Conservation (phyloP, 2,329 filamentous ascomycete genomes). For the Cladophialophora psammophila region DNA sequence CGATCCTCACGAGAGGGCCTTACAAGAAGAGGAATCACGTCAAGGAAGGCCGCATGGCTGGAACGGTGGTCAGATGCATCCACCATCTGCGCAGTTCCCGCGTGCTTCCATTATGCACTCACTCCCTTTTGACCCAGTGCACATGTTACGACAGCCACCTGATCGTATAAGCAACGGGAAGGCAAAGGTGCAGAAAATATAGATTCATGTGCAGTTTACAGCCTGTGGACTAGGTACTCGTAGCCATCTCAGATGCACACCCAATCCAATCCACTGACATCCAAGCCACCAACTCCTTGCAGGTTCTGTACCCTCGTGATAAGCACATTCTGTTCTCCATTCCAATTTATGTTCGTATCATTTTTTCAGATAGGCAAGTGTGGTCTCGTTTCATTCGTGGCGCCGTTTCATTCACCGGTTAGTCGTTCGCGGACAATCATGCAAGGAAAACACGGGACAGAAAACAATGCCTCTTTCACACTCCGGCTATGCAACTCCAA, state of each 20-base stretch:
- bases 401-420: slow-evolving; percentile 9
- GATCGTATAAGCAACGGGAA: too few species aligned
- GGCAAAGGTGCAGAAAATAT: too few species aligned
- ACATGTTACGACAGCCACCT: too few species aligned
- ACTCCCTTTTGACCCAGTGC: too few species aligned
- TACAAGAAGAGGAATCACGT: too few species aligned
- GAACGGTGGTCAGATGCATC: too few species aligned
- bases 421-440: not conserved
- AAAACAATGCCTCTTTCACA: not conserved
- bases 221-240: not conserved
- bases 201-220: not conserved
- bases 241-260: not conserved
- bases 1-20: too few species aligned
- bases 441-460: not conserved
- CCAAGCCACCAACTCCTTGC: slow-evolving; percentile 20
- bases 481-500: slow-evolving; percentile 19
- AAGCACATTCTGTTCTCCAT: slow-evolving; percentile 18
- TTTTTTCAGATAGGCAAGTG: not conserved
- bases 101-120: too few species aligned
- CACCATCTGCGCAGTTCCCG: too few species aligned
- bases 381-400: slow-evolving; percentile 13
- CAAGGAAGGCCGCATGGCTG: too few species aligned
- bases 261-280: not conserved
- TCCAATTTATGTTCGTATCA: slow-evolving; percentile 13
- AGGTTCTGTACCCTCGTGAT: slow-evolving; percentile 1